A percentile compares a stretch with the other conserved stretches of the same genome.
Evolutionary conservation across 805 yeast species (phyloP).

Genomic region (Tetrapisispora arboricola): DNA sequence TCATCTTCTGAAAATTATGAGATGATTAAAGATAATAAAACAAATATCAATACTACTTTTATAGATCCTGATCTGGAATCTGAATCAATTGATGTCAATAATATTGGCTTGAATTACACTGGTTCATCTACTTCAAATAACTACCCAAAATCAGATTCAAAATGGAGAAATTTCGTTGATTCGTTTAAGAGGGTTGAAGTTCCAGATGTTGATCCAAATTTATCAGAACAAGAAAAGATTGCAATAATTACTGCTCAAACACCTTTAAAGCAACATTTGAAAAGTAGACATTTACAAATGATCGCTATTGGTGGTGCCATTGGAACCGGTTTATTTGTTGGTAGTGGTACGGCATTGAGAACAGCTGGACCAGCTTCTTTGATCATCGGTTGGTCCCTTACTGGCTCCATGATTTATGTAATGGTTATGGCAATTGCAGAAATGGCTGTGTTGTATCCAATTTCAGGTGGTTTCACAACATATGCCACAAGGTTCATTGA

Average conservation of each 20-base stretch:
- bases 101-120: neutral
- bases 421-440: constrained; percentile 57
- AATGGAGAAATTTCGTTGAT: constrained; percentile 7
- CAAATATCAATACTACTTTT: neutral
- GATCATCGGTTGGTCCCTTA: constrained; percentile 42
- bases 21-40: neutral
- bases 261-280: constrained; percentile 46
- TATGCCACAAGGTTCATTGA: constrained; percentile 52
- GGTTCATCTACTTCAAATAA: neutral
- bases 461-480: constrained; percentile 56
- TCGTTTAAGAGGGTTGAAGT: constrained; percentile 7
- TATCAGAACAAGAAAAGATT: constrained; percentile 36
- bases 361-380: constrained; percentile 63
- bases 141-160: neutral
- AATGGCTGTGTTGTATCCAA: constrained; percentile 49
- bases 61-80: neutral
- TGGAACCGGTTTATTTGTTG: constrained; percentile 69
- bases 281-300: constrained; percentile 49
- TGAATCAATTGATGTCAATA: neutral
- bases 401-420: constrained; percentile 46
- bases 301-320: constrained; percentile 64
- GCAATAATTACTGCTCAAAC: constrained; percentile 40
- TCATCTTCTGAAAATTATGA: neutral
- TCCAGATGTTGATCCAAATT: constrained; percentile 30
- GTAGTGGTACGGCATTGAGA: constrained; percentile 51